A percentile compares a stretch with the other conserved stretches of the same genome.
phyloP scores from a whole-genome alignment of 768 basidiomycete genomes.

The Multifurca ochricompacta region DNA sequence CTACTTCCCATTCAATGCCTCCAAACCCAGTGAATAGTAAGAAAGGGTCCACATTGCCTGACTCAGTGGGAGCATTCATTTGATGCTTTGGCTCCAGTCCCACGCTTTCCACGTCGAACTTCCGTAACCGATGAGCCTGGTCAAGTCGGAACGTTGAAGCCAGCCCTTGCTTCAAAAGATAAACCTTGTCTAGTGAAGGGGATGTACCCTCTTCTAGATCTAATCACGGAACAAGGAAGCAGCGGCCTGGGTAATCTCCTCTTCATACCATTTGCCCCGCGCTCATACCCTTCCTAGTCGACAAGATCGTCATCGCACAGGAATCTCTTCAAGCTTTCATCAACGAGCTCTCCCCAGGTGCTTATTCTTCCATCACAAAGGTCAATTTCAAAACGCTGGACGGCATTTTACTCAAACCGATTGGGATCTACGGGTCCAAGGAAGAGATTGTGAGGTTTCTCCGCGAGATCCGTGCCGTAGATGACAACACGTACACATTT shows the following conservation, averaged over 20 bases:
- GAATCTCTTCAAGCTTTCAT: conserved; percentile 41
- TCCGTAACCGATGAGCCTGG: not conserved
- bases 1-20: too few species aligned
- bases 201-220: conserved; percentile 47
- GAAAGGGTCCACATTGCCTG: too few species aligned
- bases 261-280: not conserved
- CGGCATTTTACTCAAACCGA: conserved; percentile 35
- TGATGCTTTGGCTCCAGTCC: not conserved
- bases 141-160: not conserved
- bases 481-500: conserved; percentile 34
- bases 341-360: conserved; percentile 40
- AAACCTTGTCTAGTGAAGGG: conserved; percentile 30
- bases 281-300: conserved; percentile 32
- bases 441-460: conserved; percentile 43
- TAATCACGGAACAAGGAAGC: conserved; percentile 43
- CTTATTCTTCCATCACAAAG: conserved; percentile 46
- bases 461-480: conserved; percentile 29
- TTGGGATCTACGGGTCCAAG: conserved; percentile 53
- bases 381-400: conserved; percentile 52
- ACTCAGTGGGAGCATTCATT: too few species aligned
- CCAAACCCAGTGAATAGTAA: too few species aligned
- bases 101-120: not conserved
- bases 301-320: conserved; percentile 56
- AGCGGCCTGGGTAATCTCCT: conserved; percentile 40
- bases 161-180: not conserved